Conservation (phyloP, 2,329 filamentous ascomycete species). For the Fusarium tanahbumbuense region DNA sequence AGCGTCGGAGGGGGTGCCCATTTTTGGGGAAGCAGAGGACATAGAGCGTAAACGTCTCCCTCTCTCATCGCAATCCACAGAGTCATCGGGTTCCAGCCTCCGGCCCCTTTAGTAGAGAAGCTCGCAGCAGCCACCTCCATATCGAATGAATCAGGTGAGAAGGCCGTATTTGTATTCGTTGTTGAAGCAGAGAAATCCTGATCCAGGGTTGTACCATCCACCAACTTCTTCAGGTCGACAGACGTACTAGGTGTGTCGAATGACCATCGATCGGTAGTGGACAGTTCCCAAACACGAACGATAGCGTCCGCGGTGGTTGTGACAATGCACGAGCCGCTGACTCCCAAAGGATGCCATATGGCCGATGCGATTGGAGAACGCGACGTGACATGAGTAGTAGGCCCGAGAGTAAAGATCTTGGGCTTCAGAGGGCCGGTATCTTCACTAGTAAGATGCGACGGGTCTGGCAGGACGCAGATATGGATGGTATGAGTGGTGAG, state of each 20-base stretch:
- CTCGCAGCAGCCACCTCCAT: constrained; percentile 93
- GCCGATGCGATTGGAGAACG: constrained; percentile 83
- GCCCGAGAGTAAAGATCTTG: constrained; percentile 91
- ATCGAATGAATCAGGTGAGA: constrained; percentile 89
- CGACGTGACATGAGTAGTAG: constrained; percentile 90
- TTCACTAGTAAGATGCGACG: constrained; percentile 76
- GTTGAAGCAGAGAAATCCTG: constrained; percentile 85
- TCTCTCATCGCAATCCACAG: constrained; percentile 96
- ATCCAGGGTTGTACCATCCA: constrained; percentile 82
- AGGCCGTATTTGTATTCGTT: constrained; percentile 79
- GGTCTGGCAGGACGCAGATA: constrained; percentile 85
- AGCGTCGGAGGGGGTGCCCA: constrained; percentile 84
- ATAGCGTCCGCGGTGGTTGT: constrained; percentile 90
- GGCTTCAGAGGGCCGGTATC: constrained; percentile 78
- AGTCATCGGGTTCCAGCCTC: constrained; percentile 96
- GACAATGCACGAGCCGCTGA: constrained; percentile 82
- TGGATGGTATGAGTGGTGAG: constrained; percentile 89
- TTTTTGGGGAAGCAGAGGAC: constrained; percentile 85
- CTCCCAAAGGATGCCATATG: constrained; percentile 92
- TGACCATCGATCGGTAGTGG: constrained; percentile 83
- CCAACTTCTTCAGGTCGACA: constrained; percentile 89
- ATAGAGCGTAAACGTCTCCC: constrained; percentile 93
- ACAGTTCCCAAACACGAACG: constrained; percentile 90
- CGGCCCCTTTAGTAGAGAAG: constrained; percentile 75
- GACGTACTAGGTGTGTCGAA: constrained; percentile 86